These are phyloP conservation scores for Singerocomus rubriflavus DNA, from an alignment of 1,284 basidiomycete species.

Conservation along the genomic window DNA sequence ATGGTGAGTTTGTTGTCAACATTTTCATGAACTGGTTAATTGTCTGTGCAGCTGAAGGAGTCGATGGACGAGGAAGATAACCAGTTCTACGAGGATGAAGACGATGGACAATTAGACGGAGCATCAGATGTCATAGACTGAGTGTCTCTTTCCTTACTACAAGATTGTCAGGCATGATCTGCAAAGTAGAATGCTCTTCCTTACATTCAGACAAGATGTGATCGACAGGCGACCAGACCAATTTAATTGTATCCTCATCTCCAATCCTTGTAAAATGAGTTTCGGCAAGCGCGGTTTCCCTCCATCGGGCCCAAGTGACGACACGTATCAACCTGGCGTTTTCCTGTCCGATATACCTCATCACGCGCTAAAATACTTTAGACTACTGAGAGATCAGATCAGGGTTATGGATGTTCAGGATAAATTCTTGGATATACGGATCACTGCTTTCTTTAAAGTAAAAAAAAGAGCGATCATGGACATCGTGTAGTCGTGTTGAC, in stretches of 20 bases:
- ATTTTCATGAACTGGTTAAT: not conserved
- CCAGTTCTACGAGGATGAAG: slow-evolving; percentile 49
- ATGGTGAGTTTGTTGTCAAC: slow-evolving; percentile 55
- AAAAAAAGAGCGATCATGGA: no score
- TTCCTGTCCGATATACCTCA: no score
- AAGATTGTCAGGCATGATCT: slow-evolving; percentile 3
- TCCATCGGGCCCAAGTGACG: not conserved
- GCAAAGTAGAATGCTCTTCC: not conserved
- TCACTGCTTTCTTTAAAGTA: no score
- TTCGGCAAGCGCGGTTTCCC: no score
- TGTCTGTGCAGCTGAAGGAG: slow-evolving; percentile 60
- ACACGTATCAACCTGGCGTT: not conserved
- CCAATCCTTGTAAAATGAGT: not conserved
- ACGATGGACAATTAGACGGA: slow-evolving; percentile 31
- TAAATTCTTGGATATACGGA: no score
- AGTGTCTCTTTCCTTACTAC: slow-evolving; percentile 8
- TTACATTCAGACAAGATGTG: not conserved
- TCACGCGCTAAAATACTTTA: no score
- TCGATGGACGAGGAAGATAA: slow-evolving; percentile 69
- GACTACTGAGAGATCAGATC: no score
- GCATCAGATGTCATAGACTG: slow-evolving; percentile 12
- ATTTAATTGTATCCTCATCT: not conserved
- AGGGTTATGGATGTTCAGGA: no score
- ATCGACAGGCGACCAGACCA: not conserved
- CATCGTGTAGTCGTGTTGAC: no score